phyloP scores from a whole-genome alignment of 768 basidiomycete species.

The Boletus insuetus region DNA sequence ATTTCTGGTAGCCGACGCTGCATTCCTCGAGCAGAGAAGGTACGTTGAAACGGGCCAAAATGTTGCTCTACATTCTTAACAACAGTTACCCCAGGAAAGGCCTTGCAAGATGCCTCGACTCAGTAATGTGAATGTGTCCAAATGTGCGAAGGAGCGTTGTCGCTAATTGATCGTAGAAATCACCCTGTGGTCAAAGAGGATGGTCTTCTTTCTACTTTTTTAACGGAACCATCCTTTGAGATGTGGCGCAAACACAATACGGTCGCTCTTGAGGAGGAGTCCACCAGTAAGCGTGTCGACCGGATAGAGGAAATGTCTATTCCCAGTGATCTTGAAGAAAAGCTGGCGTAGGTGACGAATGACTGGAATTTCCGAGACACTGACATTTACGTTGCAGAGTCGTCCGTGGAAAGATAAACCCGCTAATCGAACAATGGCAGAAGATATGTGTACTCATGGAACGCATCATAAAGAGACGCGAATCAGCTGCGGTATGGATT shows the following conservation, averaged over 20 bases:
- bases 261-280: constrained; percentile 86
- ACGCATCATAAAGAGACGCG: constrained; percentile 84
- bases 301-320: constrained; percentile 87
- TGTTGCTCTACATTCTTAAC: background rate
- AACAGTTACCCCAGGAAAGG: constrained; percentile 56
- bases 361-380: background rate
- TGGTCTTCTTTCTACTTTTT: constrained; percentile 74
- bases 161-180: constrained; percentile 50
- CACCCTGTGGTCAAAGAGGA: constrained; percentile 92
- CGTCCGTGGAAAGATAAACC: constrained; percentile 70
- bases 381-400: constrained; percentile 43
- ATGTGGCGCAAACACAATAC: constrained; percentile 78
- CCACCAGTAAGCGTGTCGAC: constrained; percentile 73
- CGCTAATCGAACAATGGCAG: constrained; percentile 89
- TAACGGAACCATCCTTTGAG: constrained; percentile 83
- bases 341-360: constrained; percentile 58
- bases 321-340: constrained; percentile 89
- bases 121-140: constrained; percentile 57
- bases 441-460: constrained; percentile 85
- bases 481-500: constrained; percentile 87
- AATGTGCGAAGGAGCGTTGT: background rate
- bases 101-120: constrained; percentile 74
- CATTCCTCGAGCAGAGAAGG: constrained; percentile 90
- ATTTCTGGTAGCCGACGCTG: constrained; percentile 65
- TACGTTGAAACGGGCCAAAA: constrained; percentile 26